A percentile compares a stretch with the other conserved stretches of the same genome.
These are phyloP conservation scores for Cystofilobasidium bisporidii DNA, from an alignment of 768 basidiomycete genomes.

Conservation along the genomic window DNA sequence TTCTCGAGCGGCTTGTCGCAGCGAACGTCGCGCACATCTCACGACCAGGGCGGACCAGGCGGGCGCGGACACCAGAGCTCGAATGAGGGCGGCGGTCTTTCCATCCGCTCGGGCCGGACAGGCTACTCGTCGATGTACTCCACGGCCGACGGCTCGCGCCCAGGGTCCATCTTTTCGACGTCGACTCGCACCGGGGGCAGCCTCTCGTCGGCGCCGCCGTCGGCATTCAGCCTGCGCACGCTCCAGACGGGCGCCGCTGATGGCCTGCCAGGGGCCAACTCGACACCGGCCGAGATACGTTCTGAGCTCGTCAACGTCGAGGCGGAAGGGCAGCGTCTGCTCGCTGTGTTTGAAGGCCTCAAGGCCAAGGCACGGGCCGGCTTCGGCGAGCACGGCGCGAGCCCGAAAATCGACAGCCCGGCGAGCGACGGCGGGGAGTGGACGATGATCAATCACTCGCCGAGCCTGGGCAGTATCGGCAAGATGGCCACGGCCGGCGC, in stretches of 20 bases:
- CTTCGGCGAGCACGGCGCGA: background rate
- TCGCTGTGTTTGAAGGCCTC: conserved; percentile 18
- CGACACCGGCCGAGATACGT: background rate
- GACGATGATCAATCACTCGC: background rate
- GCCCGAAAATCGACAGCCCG: background rate
- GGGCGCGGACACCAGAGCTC: background rate
- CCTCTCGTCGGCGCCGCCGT: conserved; percentile 7
- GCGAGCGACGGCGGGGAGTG: background rate
- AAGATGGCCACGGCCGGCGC: background rate
- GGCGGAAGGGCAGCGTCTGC: conserved; percentile 19
- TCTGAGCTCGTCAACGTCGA: conserved; percentile 13
- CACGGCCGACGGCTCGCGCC: background rate
- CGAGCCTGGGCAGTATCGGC: background rate
- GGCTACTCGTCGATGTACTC: background rate
- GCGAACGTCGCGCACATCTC: conserved; percentile 5
- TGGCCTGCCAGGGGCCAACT: conserved; percentile 10
- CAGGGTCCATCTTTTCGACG: conserved; percentile 8
- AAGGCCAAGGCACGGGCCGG: background rate
- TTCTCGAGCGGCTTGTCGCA: conserved; percentile 8
- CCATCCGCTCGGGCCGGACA: conserved; percentile 15
- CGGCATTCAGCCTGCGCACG: conserved; percentile 6
- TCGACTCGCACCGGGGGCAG: background rate
- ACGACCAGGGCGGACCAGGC: conserved; percentile 9
- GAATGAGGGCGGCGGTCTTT: background rate
- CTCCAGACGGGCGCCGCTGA: background rate